A percentile compares a stretch with the other conserved stretches of the same genome.
phyloP scores from a whole-genome alignment of 352 stramenopile genomes.

The Phytophthora crassamura region DNA sequence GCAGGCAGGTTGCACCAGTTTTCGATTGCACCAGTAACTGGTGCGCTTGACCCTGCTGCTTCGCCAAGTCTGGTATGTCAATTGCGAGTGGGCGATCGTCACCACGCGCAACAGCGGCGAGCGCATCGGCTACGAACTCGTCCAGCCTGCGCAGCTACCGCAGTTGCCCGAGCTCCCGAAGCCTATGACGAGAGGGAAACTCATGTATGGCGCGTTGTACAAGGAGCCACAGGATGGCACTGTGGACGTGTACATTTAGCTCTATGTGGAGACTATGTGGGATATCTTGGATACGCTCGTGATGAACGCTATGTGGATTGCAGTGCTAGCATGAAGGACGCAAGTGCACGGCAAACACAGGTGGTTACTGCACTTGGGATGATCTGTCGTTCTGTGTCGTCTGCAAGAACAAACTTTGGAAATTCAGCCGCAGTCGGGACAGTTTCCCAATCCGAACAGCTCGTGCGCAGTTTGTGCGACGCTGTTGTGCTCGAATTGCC shows the following conservation, averaged over 20 bases:
- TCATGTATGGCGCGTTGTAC: slow-evolving; percentile 55
- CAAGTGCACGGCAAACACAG: background rate
- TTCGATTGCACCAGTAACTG: too few relatives aligned
- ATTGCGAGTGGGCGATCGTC: too few relatives aligned
- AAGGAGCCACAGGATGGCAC: slow-evolving; percentile 40
- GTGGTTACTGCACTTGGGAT: background rate
- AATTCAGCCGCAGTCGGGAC: background rate
- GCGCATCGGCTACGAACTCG: slow-evolving; percentile 46
- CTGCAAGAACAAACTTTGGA: slow-evolving; percentile 15
- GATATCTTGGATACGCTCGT: slow-evolving; percentile 29
- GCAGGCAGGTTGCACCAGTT: too few relatives aligned
- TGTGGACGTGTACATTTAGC: slow-evolving; percentile 63
- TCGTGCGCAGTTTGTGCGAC: slow-evolving; percentile 16
- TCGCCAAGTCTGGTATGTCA: too few relatives aligned
- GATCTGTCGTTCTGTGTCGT: slow-evolving; percentile 14
- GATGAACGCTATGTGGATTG: slow-evolving; percentile 31
- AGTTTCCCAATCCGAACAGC: slow-evolving; percentile 3
- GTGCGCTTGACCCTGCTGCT: too few relatives aligned
- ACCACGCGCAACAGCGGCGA: slow-evolving; percentile 43
- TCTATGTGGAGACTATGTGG: slow-evolving; percentile 42
- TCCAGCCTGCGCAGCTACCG: slow-evolving; percentile 43
- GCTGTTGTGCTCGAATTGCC: slow-evolving; percentile 17
- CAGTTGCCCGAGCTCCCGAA: slow-evolving; percentile 33
- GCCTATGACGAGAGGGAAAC: slow-evolving; percentile 40
- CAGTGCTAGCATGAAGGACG: slow-evolving; percentile 9